Conservation (phyloP, 2,329 filamentous ascomycete species). For the Alternaria ethzedia region DNA sequence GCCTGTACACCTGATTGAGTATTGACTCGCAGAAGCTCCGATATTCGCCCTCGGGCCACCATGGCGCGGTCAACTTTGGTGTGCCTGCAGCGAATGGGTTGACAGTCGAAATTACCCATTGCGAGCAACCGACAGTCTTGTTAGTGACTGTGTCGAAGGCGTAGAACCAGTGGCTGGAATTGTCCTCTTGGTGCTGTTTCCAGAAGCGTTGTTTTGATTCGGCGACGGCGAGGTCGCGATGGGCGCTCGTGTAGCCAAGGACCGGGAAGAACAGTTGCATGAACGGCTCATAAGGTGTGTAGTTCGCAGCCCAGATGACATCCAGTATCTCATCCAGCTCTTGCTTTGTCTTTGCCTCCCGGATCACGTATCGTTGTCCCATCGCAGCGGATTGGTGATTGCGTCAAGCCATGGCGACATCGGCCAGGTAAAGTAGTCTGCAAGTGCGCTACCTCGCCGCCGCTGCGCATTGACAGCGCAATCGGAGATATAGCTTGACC, state of each 20-base stretch:
- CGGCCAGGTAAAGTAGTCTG: conserved; percentile 21
- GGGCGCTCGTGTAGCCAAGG: conserved; percentile 32
- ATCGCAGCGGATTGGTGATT: conserved; percentile 19
- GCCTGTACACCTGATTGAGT: conserved; percentile 42
- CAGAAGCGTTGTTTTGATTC: conserved; percentile 43
- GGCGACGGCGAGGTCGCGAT: conserved; percentile 32
- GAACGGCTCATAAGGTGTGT: conserved; percentile 45
- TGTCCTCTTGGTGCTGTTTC: conserved; percentile 32
- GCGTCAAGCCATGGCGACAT: conserved; percentile 30
- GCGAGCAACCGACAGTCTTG: conserved; percentile 35
- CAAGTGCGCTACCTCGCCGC: conserved; percentile 18
- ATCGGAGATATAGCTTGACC: conserved; percentile 31
- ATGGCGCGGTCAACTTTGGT: conserved; percentile 36
- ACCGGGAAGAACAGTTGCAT: conserved; percentile 45
- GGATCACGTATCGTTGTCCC: conserved; percentile 32
- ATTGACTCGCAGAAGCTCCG: conserved; percentile 43
- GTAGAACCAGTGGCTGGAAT: conserved; percentile 43
- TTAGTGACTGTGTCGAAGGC: conserved; percentile 31
- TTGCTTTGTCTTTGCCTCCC: conserved; percentile 32
- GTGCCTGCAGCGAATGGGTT: conserved; percentile 42
- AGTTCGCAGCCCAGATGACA: conserved; percentile 45
- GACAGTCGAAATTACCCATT: conserved; percentile 37
- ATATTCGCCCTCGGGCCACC: conserved; percentile 45
- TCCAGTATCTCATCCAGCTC: conserved; percentile 41
- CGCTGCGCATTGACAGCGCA: conserved; percentile 27